Conservation (phyloP, 2,329 filamentous ascomycete species). For the Pyricularia pennisetigena region DNA sequence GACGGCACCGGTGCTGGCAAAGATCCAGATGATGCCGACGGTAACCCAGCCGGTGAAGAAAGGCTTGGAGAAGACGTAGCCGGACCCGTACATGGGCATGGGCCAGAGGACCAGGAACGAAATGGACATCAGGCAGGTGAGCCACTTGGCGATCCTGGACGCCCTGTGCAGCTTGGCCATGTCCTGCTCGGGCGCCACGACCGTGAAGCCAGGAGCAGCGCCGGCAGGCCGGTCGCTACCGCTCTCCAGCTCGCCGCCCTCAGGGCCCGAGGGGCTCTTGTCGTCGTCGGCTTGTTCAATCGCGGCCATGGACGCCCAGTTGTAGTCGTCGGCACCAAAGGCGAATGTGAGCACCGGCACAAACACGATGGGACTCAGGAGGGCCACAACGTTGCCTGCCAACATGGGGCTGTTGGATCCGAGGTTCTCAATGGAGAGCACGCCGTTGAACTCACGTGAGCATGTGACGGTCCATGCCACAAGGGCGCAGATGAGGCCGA, state of each 20-base stretch:
- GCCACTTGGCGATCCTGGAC: background rate
- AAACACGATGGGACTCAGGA: slow-evolving; percentile 67
- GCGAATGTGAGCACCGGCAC: slow-evolving; percentile 65
- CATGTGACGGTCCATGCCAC: slow-evolving; percentile 68
- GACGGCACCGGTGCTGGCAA: slow-evolving; percentile 61
- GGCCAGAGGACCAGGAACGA: slow-evolving; percentile 77
- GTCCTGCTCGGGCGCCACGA: slow-evolving; percentile 5
- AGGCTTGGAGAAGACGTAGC: slow-evolving; percentile 70
- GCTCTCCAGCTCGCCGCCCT: background rate
- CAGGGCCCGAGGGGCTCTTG: slow-evolving; percentile 42
- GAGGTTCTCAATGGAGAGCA: slow-evolving; percentile 61
- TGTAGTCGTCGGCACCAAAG: slow-evolving; percentile 66
- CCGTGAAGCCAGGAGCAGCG: background rate
- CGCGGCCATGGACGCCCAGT: slow-evolving; percentile 73
- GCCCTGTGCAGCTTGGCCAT: background rate
- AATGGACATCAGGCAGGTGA: slow-evolving; percentile 35
- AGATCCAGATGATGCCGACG: slow-evolving; percentile 72
- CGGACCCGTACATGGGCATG: slow-evolving; percentile 78
- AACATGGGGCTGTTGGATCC: slow-evolving; percentile 85
- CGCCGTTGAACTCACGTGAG: slow-evolving; percentile 57
- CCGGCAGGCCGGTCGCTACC: background rate
- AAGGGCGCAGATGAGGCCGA: slow-evolving; percentile 59
- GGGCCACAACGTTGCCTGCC: slow-evolving; percentile 73
- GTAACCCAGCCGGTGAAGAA: slow-evolving; percentile 80
- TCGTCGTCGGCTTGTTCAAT: slow-evolving; percentile 74